phyloP scores from a whole-genome alignment of 129 eudicot species.

The Saposhnikovia divaricata region DNA sequence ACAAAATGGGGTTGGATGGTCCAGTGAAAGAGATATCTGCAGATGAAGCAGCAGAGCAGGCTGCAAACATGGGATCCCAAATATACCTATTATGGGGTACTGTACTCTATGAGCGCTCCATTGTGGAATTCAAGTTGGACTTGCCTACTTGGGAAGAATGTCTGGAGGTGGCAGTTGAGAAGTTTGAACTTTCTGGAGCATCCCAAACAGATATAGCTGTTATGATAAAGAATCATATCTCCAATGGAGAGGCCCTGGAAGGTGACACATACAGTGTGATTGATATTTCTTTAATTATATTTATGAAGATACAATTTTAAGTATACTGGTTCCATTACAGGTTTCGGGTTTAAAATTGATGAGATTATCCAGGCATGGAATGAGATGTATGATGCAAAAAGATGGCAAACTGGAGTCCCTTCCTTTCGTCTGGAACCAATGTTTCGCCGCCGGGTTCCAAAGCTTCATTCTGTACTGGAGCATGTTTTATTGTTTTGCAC shows the following conservation, averaged over 20 bases:
- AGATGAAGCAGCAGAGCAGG: slow-evolving; percentile 62
- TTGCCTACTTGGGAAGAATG: slow-evolving; percentile 94
- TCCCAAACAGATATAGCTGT: slow-evolving; percentile 78
- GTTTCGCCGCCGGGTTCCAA: slow-evolving; percentile 70
- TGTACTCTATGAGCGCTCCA: slow-evolving; percentile 81
- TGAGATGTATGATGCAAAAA: slow-evolving; percentile 95
- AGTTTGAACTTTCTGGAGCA: slow-evolving; percentile 91
- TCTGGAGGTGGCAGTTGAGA: slow-evolving; percentile 86
- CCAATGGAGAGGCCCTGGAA: slow-evolving; percentile 63
- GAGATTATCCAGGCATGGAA: slow-evolving; percentile 96
- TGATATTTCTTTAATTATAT: neutral
- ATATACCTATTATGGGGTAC: slow-evolving; percentile 88
- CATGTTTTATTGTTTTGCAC: slow-evolving; percentile 25
- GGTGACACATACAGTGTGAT: slow-evolving; percentile 28
- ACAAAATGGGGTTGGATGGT: slow-evolving; percentile 60
- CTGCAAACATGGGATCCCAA: slow-evolving; percentile 62
- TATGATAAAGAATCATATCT: slow-evolving; percentile 86
- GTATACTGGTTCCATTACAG: slow-evolving; percentile 12
- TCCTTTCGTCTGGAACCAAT: slow-evolving; percentile 72
- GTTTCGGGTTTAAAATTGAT: slow-evolving; percentile 73
- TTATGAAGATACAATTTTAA: neutral
- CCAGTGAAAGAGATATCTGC: slow-evolving; percentile 46
- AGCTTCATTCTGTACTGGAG: slow-evolving; percentile 66
- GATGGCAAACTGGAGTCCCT: slow-evolving; percentile 75
- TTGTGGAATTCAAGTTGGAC: slow-evolving; percentile 67